Percentiles rank a stretch among this genome's conserved stretches.
phyloP scores from a whole-genome alignment of 768 basidiomycete genomes.

The Boletus patriciae region DNA sequence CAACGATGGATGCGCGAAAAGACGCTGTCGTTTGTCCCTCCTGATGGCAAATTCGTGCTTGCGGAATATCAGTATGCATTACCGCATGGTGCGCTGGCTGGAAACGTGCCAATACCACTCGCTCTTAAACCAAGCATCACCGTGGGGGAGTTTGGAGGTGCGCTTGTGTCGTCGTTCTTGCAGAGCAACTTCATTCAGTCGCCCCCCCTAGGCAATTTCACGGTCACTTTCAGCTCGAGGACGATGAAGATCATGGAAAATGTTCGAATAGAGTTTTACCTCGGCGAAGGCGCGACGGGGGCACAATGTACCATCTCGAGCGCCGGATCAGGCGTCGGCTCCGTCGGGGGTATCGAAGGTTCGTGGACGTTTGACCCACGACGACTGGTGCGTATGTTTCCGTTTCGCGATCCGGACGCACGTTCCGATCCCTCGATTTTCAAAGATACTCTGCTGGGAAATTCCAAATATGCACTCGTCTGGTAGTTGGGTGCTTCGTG shows the following conservation, averaged over 20 bases:
- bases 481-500: slow-evolving; percentile 69
- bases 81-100: slow-evolving; percentile 35
- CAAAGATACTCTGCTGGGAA: slow-evolving; percentile 77
- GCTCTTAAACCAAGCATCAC: slow-evolving; percentile 45
- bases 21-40: slow-evolving; percentile 86
- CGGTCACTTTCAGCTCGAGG: slow-evolving; percentile 62
- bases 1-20: slow-evolving; percentile 78
- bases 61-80: slow-evolving; percentile 77
- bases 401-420: neutral
- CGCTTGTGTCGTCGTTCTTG: neutral
- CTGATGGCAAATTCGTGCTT: slow-evolving; percentile 84
- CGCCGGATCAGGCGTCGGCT: slow-evolving; percentile 49
- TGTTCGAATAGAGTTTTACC: slow-evolving; percentile 65
- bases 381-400: slow-evolving; percentile 46
- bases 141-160: slow-evolving; percentile 34
- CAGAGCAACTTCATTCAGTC: neutral
- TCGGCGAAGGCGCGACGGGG: slow-evolving; percentile 71
- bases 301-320: slow-evolving; percentile 71
- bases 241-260: slow-evolving; percentile 68
- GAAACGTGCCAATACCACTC: slow-evolving; percentile 53
- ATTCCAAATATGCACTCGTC: slow-evolving; percentile 67
- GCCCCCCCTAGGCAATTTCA: slow-evolving; percentile 52
- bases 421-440: neutral
- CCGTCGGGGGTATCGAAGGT: slow-evolving; percentile 44
- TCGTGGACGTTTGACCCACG: slow-evolving; percentile 81